Evolutionary conservation across 352 stramenopile genomes (phyloP).

Genomic region (Pythium pyrilobum): DNA sequence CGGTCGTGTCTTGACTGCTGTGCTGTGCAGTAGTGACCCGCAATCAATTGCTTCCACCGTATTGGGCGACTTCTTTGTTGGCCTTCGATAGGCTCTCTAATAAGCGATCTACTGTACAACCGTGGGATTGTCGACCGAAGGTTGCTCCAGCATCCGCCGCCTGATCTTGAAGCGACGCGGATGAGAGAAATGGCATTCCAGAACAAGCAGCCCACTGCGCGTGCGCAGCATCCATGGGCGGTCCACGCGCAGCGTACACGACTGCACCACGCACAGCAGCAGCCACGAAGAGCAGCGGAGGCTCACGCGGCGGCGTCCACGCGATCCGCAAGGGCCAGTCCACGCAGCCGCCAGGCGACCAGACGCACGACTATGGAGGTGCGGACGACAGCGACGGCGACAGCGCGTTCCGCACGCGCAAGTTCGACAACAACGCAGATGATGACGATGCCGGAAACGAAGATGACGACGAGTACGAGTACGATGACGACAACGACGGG

Average conservation of each 20-base stretch:
- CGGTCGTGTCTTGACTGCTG: conserved; percentile 14
- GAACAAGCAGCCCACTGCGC: background rate
- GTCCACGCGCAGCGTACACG: conserved; percentile 12
- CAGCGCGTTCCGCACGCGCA: background rate
- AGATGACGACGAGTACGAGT: conserved; percentile 14
- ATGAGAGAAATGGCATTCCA: no score
- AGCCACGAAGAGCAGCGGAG: background rate
- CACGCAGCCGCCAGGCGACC: background rate
- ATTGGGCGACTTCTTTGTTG: conserved; percentile 19
- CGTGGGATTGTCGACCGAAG: no score
- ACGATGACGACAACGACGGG: conserved; percentile 26
- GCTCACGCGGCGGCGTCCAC: background rate
- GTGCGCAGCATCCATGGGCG: conserved; percentile 1
- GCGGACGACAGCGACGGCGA: background rate
- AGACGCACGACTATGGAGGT: background rate
- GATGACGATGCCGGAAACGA: background rate
- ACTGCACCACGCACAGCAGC: background rate
- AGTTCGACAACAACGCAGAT: conserved; percentile 5
- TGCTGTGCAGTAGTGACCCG: no score
- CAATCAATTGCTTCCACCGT: no score
- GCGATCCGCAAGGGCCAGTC: conserved; percentile 7
- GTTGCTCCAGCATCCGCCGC: conserved; percentile 4
- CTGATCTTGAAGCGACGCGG: conserved; percentile 21
- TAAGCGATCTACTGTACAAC: background rate
- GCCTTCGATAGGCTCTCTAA: conserved; percentile 5